These are phyloP conservation scores for Aspergillus pseudonomiae DNA, from an alignment of 2,329 filamentous ascomycete genomes.

Conservation along the genomic window DNA sequence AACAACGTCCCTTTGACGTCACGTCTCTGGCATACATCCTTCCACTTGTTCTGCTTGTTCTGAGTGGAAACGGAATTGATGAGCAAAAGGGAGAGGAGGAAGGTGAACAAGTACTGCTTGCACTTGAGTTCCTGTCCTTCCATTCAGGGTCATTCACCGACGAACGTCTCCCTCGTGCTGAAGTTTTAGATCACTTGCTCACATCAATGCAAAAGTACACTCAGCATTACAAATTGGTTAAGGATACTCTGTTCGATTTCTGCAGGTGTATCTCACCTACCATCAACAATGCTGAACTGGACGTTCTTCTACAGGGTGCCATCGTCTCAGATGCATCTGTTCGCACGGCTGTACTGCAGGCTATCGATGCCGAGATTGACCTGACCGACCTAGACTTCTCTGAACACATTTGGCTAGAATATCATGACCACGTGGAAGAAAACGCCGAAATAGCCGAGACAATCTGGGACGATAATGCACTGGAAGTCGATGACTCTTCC, in stretches of 20 bases:
- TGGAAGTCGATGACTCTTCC: constrained; percentile 68
- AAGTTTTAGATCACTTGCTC: constrained; percentile 73
- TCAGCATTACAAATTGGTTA: constrained; percentile 93
- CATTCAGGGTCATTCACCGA: constrained; percentile 80
- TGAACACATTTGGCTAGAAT: constrained; percentile 90
- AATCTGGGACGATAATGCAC: constrained; percentile 93
- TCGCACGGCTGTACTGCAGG: constrained; percentile 81
- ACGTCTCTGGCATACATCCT: constrained; percentile 87
- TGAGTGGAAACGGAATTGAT: constrained; percentile 76
- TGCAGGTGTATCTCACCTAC: constrained; percentile 83
- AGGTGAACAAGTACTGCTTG: constrained; percentile 87
- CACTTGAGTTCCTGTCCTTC: constrained; percentile 84
- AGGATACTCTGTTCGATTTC: constrained; percentile 86
- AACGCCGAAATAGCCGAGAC: constrained; percentile 80
- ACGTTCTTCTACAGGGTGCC: constrained; percentile 73
- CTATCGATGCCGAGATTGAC: constrained; percentile 88
- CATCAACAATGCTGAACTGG: constrained; percentile 72
- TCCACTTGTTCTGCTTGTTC: constrained; percentile 76
- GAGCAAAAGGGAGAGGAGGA: constrained; percentile 69
- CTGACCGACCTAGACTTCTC: constrained; percentile 84
- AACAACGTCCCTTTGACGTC: constrained; percentile 90
- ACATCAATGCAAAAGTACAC: constrained; percentile 83
- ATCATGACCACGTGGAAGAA: constrained; percentile 86
- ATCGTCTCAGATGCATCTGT: constrained; percentile 81
- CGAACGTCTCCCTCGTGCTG: constrained; percentile 71